Evolutionary conservation across 805 yeast genomes (phyloP).

Genomic region (Metschnikowia drakensbergensis): DNA sequence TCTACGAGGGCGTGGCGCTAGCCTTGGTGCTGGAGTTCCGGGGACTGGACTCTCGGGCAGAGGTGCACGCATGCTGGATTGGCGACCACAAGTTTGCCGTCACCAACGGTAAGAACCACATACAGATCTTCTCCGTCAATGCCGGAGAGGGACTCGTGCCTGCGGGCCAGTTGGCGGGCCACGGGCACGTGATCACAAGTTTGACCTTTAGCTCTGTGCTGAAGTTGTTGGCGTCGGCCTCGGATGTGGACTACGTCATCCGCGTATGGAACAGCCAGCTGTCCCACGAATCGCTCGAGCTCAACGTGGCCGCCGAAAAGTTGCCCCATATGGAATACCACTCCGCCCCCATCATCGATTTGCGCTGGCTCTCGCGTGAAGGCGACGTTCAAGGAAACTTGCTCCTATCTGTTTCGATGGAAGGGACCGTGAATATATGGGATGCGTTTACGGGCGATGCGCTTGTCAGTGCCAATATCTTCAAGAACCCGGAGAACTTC

Average conservation of each 20-base stretch:
- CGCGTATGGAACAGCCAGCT: constrained; percentile 73
- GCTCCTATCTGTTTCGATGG: constrained; percentile 49
- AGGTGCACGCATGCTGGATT: constrained; percentile 67
- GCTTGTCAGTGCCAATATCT: constrained; percentile 31
- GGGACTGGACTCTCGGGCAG: constrained; percentile 12
- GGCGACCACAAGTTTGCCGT: constrained; percentile 64
- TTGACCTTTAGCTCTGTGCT: constrained; percentile 50
- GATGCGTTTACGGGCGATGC: constrained; percentile 44
- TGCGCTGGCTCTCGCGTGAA: constrained; percentile 48
- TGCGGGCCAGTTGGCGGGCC: constrained; percentile 51
- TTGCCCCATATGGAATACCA: constrained; percentile 31
- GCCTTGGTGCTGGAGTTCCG: constrained; percentile 31
- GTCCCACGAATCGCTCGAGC: constrained; percentile 44
- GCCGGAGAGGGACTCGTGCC: constrained; percentile 17
- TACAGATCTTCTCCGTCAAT: constrained; percentile 49
- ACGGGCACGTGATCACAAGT: constrained; percentile 53
- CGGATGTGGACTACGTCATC: constrained; percentile 65
- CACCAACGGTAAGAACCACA: constrained; percentile 55
- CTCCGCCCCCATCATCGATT: constrained; percentile 51
- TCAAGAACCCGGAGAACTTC: constrained; percentile 25
- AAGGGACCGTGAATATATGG: constrained; percentile 71
- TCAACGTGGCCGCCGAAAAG: constrained; percentile 19
- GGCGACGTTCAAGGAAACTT: constrained; percentile 18
- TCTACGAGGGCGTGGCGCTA: constrained; percentile 60
- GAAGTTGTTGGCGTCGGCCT: constrained; percentile 63